Evolutionary conservation across 2,329 filamentous ascomycete genomes (phyloP).

Genomic region (Venturiaceae sp.): DNA sequence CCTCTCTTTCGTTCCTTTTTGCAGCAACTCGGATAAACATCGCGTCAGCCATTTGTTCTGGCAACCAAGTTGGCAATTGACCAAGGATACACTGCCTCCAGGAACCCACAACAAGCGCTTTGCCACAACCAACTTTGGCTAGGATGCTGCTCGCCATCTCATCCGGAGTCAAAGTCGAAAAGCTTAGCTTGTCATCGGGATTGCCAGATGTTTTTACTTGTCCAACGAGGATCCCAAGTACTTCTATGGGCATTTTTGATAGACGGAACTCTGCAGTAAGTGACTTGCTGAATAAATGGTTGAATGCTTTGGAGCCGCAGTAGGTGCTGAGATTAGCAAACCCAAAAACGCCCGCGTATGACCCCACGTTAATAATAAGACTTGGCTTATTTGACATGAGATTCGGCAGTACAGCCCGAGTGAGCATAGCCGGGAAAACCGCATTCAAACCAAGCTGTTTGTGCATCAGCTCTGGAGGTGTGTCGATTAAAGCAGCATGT

Average conservation of each 20-base stretch:
- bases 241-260: not conserved
- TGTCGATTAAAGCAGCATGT: slow-evolving; percentile 16
- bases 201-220: slow-evolving; percentile 2
- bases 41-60: not conserved
- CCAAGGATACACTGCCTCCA: not conserved
- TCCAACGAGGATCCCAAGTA: slow-evolving; percentile 4
- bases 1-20: not conserved
- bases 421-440: slow-evolving; percentile 41
- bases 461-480: not conserved
- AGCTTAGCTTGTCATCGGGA: not conserved
- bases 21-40: not conserved
- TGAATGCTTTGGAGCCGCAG: slow-evolving; percentile 6
- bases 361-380: slow-evolving; percentile 7
- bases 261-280: slow-evolving; percentile 4
- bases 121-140: slow-evolving; percentile 4
- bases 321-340: slow-evolving; percentile 2
- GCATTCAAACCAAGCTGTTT: slow-evolving; percentile 17
- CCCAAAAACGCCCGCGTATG: not conserved
- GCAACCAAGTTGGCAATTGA: not conserved
- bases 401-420: slow-evolving; percentile 33
- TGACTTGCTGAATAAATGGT: not conserved
- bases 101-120: not conserved
- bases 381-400: slow-evolving; percentile 18
- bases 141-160: slow-evolving; percentile 3
- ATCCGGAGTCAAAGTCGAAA: not conserved